A percentile compares a stretch with the other conserved stretches of the same genome.
phyloP scores from a whole-genome alignment of 768 basidiomycete genomes.

The Dentipellis fragilis region DNA sequence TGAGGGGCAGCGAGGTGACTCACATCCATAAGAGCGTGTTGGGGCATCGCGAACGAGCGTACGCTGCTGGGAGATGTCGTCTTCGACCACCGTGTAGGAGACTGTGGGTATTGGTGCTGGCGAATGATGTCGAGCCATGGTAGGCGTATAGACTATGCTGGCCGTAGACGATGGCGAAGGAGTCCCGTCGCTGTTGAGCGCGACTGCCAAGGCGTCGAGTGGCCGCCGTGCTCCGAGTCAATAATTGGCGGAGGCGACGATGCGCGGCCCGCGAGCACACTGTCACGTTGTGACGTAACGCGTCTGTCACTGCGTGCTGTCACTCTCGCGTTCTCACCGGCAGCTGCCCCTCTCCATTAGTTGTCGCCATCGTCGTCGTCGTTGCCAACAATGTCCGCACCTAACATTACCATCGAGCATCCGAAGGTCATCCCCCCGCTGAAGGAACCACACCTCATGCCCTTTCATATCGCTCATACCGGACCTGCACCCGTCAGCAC shows the following conservation, averaged over 20 bases:
- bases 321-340: not conserved
- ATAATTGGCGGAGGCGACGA: not conserved
- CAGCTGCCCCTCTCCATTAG: no score
- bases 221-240: not conserved
- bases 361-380: not conserved
- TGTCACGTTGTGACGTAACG: not conserved
- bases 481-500: constrained; percentile 68
- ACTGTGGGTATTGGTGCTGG: constrained; percentile 43
- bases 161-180: no score
- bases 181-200: no score
- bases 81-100: constrained; percentile 56
- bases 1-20: constrained; percentile 18
- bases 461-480: constrained; percentile 64
- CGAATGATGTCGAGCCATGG: not conserved
- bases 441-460: constrained; percentile 59
- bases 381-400: not conserved
- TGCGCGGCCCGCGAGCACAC: not conserved
- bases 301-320: not conserved
- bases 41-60: constrained; percentile 55
- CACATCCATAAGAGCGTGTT: constrained; percentile 67
- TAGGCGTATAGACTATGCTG: no score
- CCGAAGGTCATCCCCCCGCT: not conserved
- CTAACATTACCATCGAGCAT: not conserved
- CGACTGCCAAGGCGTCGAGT: not conserved
- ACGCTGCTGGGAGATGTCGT: constrained; percentile 50